Conservation (phyloP, 305 asterid species). For the Stenogyne calaminthoides region DNA sequence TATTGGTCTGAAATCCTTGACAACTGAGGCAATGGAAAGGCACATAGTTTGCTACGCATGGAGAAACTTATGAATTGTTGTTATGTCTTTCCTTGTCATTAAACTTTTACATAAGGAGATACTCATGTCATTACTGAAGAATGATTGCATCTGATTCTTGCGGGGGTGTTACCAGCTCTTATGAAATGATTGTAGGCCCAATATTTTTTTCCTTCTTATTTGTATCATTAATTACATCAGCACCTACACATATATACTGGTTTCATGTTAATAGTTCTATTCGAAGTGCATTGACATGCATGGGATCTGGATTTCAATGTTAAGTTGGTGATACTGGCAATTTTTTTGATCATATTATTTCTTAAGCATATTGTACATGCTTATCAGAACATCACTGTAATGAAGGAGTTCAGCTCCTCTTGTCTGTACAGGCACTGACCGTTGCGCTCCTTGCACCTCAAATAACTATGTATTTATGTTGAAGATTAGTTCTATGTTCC, state of each 20-base stretch:
- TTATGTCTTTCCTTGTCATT: background rate
- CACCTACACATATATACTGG: background rate
- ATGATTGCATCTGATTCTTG: conserved; percentile 3
- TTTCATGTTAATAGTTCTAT: background rate
- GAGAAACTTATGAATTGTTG: background rate
- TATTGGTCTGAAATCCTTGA: background rate
- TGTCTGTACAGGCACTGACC: background rate
- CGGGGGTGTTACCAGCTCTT: background rate
- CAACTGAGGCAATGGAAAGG: background rate
- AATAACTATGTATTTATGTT: background rate
- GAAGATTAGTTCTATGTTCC: background rate
- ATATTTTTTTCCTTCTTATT: background rate
- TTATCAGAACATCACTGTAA: background rate
- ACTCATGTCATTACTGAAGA: background rate
- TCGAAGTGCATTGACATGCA: conserved; percentile 4
- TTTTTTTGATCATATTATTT: background rate
- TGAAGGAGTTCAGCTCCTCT: background rate
- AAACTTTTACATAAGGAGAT: background rate
- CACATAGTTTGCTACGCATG: background rate
- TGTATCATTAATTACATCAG: background rate
- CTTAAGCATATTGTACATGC: background rate
- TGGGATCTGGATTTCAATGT: background rate
- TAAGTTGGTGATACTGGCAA: background rate
- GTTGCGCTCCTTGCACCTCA: background rate
- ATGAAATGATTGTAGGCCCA: background rate